Percentiles rank a stretch among this genome's conserved stretches.
These are phyloP conservation scores for Pyrus communis DNA, from an alignment of 306 rosid genomes.

Conservation along the genomic window DNA sequence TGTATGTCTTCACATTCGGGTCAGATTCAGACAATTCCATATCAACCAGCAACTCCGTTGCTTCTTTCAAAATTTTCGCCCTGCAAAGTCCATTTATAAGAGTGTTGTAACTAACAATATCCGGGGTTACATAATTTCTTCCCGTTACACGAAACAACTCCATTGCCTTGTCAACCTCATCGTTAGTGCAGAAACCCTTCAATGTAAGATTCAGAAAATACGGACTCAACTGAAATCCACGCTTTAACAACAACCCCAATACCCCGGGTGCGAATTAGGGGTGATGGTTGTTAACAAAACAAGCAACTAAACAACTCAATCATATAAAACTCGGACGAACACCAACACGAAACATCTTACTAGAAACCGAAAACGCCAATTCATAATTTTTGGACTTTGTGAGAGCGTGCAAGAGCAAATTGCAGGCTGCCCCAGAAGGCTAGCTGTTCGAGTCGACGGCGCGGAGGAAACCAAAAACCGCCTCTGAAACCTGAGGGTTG, in stretches of 20 bases:
- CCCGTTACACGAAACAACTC: constrained; percentile 38
- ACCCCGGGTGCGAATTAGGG: constrained; percentile 46
- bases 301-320: constrained; percentile 44
- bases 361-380: constrained; percentile 39
- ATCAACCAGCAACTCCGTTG: constrained; percentile 41
- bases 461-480: constrained; percentile 46
- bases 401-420: constrained; percentile 46
- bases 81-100: constrained; percentile 65
- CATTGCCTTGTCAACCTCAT: constrained; percentile 40
- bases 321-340: constrained; percentile 41
- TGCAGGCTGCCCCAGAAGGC: constrained; percentile 40
- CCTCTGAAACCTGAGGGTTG: constrained; percentile 37
- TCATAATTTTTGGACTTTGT: constrained; percentile 38
- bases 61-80: constrained; percentile 44
- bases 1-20: constrained; percentile 48
- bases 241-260: constrained; percentile 49
- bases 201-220: constrained; percentile 43
- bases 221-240: constrained; percentile 41
- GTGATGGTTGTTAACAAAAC: constrained; percentile 37
- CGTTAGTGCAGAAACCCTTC: constrained; percentile 45
- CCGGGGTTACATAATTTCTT: constrained; percentile 33
- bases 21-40: constrained; percentile 45
- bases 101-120: constrained; percentile 45
- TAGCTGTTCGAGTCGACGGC: constrained; percentile 32
- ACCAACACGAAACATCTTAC: constrained; percentile 33